A percentile compares a stretch with the other conserved stretches of the same genome.
Conservation (phyloP, 345 rosid species). For the Populus euphratica region DNA sequence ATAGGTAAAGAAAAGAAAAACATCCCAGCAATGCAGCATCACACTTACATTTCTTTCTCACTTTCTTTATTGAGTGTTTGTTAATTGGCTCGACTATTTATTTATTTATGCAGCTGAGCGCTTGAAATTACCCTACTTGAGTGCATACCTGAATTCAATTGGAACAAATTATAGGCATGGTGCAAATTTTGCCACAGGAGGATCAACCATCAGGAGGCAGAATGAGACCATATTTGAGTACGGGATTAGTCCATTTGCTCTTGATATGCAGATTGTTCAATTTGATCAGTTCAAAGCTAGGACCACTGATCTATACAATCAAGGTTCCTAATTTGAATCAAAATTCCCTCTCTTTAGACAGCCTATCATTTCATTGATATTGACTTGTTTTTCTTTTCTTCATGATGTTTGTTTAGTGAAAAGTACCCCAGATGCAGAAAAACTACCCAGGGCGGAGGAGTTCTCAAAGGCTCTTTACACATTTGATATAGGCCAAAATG, state of each 20-base stretch:
- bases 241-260: constrained; percentile 84
- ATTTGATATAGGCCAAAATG: constrained; percentile 92
- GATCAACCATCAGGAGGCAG: constrained; percentile 78
- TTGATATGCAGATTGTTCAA: constrained; percentile 83
- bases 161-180: constrained; percentile 81
- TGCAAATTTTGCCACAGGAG: constrained; percentile 91
- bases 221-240: constrained; percentile 83
- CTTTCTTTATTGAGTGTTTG: neutral
- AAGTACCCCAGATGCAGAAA: constrained; percentile 43
- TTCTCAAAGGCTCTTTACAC: constrained; percentile 82
- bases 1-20: constrained; percentile 42
- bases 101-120: constrained; percentile 62
- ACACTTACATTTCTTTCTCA: neutral
- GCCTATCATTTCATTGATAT: neutral
- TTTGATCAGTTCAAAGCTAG: constrained; percentile 69
- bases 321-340: constrained; percentile 30
- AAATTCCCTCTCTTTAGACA: neutral
- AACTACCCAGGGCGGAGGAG: constrained; percentile 69
- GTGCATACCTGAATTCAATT: constrained; percentile 82
- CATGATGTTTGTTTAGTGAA: constrained; percentile 36
- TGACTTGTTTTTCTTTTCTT: neutral
- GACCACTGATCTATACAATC: constrained; percentile 44
- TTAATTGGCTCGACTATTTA: neutral
- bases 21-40: neutral
- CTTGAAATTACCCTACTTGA: constrained; percentile 62